A percentile compares a stretch with the other conserved stretches of the same genome.
Conservation (phyloP, 768 basidiomycete species). For the Boletus barrowsii region DNA sequence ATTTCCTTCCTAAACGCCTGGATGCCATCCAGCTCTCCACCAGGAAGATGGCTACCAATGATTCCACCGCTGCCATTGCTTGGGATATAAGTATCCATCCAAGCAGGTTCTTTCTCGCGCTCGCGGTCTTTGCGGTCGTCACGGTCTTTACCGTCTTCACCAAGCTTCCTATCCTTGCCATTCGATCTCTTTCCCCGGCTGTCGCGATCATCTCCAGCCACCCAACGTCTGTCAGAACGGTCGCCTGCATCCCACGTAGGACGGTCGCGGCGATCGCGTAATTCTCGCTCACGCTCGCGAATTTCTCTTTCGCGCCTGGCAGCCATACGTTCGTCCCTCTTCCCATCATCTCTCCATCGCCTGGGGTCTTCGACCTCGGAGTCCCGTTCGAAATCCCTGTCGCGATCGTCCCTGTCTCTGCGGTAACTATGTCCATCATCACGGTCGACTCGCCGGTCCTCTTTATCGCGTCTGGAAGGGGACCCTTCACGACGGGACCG, state of each 20-base stretch:
- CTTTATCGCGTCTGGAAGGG: conserved; percentile 46
- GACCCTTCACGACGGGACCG: conserved; percentile 59
- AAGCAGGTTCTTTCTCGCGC: conserved; percentile 84
- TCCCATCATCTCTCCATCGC: conserved; percentile 81
- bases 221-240: conserved; percentile 51
- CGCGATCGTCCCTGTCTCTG: conserved; percentile 38
- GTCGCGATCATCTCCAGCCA: conserved; percentile 65
- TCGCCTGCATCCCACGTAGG: conserved; percentile 50
- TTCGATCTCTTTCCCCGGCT: conserved; percentile 54
- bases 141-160: conserved; percentile 45
- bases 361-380: conserved; percentile 64
- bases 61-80: conserved; percentile 54
- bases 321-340: conserved; percentile 71
- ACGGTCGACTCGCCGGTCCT: conserved; percentile 36
- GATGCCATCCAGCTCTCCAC: conserved; percentile 77
- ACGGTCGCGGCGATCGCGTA: conserved; percentile 45
- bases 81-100: conserved; percentile 89
- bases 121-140: conserved; percentile 48
- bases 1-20: conserved; percentile 86
- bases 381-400: conserved; percentile 44
- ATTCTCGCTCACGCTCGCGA: conserved; percentile 38
- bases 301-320: conserved; percentile 55
- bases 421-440: conserved; percentile 26
- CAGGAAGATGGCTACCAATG: conserved; percentile 54
- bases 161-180: conserved; percentile 57